Evolutionary conservation across 225 moss, liverwort and hornwort genomes (phyloP), one percentile per base, ranked within the genome.

Genomic region (Pseudoscleropodium purum): DNA sequence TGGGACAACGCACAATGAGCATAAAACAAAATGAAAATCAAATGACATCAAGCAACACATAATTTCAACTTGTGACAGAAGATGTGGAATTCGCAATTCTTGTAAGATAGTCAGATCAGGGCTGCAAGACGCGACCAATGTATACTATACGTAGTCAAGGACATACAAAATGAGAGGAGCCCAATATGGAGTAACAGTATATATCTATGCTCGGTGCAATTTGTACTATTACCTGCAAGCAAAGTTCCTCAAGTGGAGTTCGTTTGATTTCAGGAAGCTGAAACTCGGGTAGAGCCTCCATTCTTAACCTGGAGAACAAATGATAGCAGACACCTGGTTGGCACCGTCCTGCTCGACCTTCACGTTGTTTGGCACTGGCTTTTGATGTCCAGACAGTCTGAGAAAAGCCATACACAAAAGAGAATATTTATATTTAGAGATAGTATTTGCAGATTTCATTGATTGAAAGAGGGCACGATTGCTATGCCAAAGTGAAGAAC

Each of bases 191-290:
- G 81, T 75, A 52, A 85, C 36, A 67, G 64, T 52, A 72, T 19
- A 70, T 13, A 73, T 61, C n/a, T 72, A 36, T 61, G 61, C 66
- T 84, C 72, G 72, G 83, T 72, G 60, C 51, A 73, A 80, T 54
- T 51, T 83, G 79, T 34, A 83, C 61, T 25, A 49, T 60, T 85
- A 96, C 97, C 94, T 97, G 98, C 81, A 99, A 85, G 89, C 97
- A 99, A 23, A 99, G 93, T 91, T 99, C 99, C 89, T 99, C 99
- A 47, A 99, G 96, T 64, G 99, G 97, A 84, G 97, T 96, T 88
- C 99, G 94, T 91, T 97, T 96, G 89, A 99, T 99, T 93, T 99
- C 99, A 91, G 99, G 99, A 86, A 97, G 95, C 84, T 97, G 97
- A 90, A 94, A 97, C 67, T 99, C 98, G 88, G 96, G 92, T 51